These are phyloP conservation scores for Saitozyma podzolica DNA, from an alignment of 768 basidiomycete species.

Conservation along the genomic window DNA sequence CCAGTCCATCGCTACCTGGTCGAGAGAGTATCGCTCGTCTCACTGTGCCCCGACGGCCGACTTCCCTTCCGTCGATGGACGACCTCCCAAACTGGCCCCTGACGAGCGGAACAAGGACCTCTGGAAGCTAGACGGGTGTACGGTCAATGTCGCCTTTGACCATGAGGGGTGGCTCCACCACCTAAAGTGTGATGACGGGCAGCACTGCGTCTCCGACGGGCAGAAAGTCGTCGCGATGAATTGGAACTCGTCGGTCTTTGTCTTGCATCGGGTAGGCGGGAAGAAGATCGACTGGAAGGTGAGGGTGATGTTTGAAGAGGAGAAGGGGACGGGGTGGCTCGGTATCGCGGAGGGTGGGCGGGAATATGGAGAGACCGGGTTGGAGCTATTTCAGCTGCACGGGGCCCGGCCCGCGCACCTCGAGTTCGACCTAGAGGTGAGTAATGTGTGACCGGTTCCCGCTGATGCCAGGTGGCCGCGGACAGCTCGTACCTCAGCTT, in stretches of 20 bases:
- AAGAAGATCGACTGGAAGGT: conserved; percentile 20
- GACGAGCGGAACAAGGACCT: conserved; percentile 42
- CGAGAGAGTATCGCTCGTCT: neutral
- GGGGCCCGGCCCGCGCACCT: conserved; percentile 14
- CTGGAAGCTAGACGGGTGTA: conserved; percentile 43
- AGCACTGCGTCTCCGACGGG: conserved; percentile 29
- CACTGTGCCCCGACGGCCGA: conserved; percentile 12
- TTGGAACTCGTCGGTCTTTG: conserved; percentile 38
- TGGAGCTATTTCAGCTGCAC: conserved; percentile 25
- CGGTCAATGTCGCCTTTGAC: conserved; percentile 45
- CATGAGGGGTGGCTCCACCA: conserved; percentile 43
- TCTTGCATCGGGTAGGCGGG: conserved; percentile 14
- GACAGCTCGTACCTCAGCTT: conserved; percentile 38
- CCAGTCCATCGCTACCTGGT: conserved; percentile 10
- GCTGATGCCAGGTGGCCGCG: conserved; percentile 23
- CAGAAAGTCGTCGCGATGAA: conserved; percentile 33
- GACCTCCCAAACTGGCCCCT: conserved; percentile 1
- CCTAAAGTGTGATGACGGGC: conserved; percentile 40
- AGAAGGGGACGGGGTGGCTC: conserved; percentile 34
- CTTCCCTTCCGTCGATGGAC: conserved; percentile 1
- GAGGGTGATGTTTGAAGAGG: conserved; percentile 35
- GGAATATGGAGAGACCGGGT: conserved; percentile 7
- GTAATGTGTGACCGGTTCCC: conserved; percentile 4
- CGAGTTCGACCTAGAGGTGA: conserved; percentile 47
- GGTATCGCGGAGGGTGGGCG: conserved; percentile 9